Base-by-base conservation (phyloP, 257 asterid species). In the Solanum paucissectum region DNA sequence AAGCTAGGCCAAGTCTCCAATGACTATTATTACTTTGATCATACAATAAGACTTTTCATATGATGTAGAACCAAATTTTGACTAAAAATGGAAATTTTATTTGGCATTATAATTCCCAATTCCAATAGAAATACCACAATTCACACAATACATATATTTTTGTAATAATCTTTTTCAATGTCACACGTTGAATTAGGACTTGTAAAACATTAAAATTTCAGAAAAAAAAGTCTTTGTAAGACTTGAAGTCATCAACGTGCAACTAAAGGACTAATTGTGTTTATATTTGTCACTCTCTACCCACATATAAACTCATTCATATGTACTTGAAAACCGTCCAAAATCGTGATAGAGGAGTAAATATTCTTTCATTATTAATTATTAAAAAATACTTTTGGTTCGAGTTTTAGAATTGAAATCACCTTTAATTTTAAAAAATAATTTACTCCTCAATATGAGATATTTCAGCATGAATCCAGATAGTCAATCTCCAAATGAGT, bases 321-420 rank as follows among this genome's bases (percentile, higher is more conserved):
- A 36, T 2, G 18, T 69, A 69, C 44, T 73, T 73, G 46, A 9
- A 21, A 73, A 5, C 9, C 81, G 29, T 20, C 0, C 16, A 18
- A 73, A 3, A 20, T 20, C 0, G 2, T 1, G 4, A 23, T 21
- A 4, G 9, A 21, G 0, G 0, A 1, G 0, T 20, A 73, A 73
- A 73, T 5, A 73, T 18, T 9, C 2, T 34, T 36, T 33, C 3
- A 18, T 16, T 0, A 18, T 25, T 27, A 27, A 12, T 0, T 66
- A 66, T 21, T 2, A 58, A 58, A 10, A 14, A 64, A 2, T n/a
- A 62, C 1, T 64, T 64, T 5, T n/a, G 32, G 1, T 66, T 66
- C 1, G 36, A 71, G 2, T 29, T 68, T 13, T 29, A 68, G 38
- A 6, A 66, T 27, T 66, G 5, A 0, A 66, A 12, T 66, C 4